These are phyloP conservation scores for Huiozyma naganishii DNA, from an alignment of 805 yeast genomes.

Conservation along the genomic window DNA sequence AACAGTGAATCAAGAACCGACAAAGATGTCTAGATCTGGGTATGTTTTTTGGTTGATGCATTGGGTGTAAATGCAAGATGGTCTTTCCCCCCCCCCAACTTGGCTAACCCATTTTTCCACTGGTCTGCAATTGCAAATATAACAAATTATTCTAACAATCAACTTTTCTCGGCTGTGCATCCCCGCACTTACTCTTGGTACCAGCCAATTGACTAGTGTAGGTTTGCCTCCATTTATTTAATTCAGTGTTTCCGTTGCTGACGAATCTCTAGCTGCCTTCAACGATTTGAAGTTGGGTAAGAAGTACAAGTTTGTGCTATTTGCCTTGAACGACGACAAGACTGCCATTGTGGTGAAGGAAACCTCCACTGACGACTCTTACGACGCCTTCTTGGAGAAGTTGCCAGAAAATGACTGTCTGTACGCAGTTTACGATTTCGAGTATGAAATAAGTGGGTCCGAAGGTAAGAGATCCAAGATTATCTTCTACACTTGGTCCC, in stretches of 20 bases:
- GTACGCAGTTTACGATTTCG: constrained; percentile 95
- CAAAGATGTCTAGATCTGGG: constrained; percentile 29
- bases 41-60: constrained; percentile 12
- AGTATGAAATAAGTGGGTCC: constrained; percentile 77
- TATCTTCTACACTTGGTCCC: constrained; percentile 82
- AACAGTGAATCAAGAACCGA: not conserved
- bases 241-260: constrained; percentile 66
- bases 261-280: constrained; percentile 88
- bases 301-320: constrained; percentile 75
- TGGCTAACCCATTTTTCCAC: not conserved
- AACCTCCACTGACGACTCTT: constrained; percentile 63
- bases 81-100: not conserved
- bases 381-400: constrained; percentile 77
- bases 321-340: constrained; percentile 69
- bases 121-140: not conserved
- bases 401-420: constrained; percentile 94
- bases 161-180: not conserved
- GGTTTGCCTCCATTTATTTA: no score
- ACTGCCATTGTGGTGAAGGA: constrained; percentile 86
- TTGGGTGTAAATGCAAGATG: no score
- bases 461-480: constrained; percentile 89
- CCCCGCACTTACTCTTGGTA: no score
- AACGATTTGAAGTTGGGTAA: constrained; percentile 92
- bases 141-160: not conserved
- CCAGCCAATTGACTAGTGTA: no score